Evolutionary conservation across 495 filamentous ascomycete genomes (phyloP).

Genomic region (Thozetella sp.): DNA sequence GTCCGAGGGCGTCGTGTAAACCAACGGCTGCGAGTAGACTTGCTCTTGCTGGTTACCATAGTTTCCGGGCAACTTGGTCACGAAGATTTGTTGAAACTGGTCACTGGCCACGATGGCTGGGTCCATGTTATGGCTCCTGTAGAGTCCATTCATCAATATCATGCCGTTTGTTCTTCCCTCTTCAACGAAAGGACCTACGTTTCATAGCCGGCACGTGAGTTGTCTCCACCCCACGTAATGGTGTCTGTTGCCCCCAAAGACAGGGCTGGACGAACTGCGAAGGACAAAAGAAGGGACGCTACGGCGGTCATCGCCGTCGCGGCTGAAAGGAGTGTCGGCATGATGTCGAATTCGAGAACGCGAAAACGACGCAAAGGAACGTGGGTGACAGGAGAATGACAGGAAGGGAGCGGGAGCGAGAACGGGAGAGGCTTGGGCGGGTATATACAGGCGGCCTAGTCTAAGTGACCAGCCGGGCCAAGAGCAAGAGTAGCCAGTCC

Average conservation of each 20-base stretch:
- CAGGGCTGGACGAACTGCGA: conserved; percentile 2
- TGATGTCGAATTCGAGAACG: not conserved
- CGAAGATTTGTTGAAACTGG: conserved; percentile 43
- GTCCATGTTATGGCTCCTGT: conserved; percentile 50
- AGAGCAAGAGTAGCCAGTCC: too few species aligned
- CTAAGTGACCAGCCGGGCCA: too few species aligned
- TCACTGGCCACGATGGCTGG: conserved; percentile 36
- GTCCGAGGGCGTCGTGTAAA: conserved; percentile 37
- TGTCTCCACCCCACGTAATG: conserved; percentile 48
- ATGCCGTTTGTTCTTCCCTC: not conserved
- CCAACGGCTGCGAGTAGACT: conserved; percentile 43
- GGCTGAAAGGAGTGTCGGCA: not conserved
- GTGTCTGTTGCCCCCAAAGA: conserved; percentile 40
- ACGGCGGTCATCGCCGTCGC: conserved; percentile 1
- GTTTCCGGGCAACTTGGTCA: conserved; percentile 34
- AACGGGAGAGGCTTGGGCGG: too few species aligned
- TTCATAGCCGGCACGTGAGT: conserved; percentile 44
- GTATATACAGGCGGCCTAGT: too few species aligned
- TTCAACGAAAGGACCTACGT: conserved; percentile 26
- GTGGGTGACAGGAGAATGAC: not conserved
- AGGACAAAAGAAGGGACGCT: conserved; percentile 1
- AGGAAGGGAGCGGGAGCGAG: not conserved
- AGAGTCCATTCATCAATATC: not conserved
- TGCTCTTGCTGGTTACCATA: conserved; percentile 38
- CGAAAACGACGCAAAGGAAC: not conserved